Base-by-base conservation (phyloP, 1,139 yeast species). In the Debaryomyces robertsiae region DNA sequence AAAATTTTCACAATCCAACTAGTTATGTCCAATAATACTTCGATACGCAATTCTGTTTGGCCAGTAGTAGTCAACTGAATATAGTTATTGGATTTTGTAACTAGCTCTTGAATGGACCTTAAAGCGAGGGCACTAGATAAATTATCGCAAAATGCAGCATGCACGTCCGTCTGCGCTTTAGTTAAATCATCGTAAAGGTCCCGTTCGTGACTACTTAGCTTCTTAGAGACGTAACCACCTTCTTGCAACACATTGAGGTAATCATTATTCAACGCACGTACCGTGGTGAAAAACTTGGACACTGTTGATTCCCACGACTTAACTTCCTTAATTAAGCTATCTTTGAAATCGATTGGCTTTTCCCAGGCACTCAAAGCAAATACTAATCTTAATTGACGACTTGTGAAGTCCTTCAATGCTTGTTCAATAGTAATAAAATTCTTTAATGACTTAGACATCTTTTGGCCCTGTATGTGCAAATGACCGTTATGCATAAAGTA, bases 401-500 rank as follows among this genome's bases (percentile, higher is more conserved):
- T 63, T 2, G 86, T 64, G 59, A 79, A 88, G 46, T 66, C 78
- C 35, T 74, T 67, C 48, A 94, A 74, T 1, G 98, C 98, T 59
- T 93, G 95, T 51, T 86, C 88, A 51, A 93, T 90, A 9, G 98
- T 91, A 56, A 94, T 91, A 61, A 93, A 93, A 65, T 93, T 93
- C 65, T 93, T 93, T 57, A 93, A 75, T 28, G 95, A 85, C 66
- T 93, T 93, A 36, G 95, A 85, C 99, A 93, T 93, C 61, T 93
- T 93, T 67, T 90, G 97, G 15, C 99, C 99, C 62, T 93, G 97
- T 53, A 93, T 93, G 63, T 93, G 98, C 55, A 93, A 75, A 65
- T 93, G 99, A 27, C 99, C 99, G 38, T 95, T 89, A 63, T 93
- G 99, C 67, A 93, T 66, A 65, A 93, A 93, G 63, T 93, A 93